A percentile compares a stretch with the other conserved stretches of the same genome.
These are phyloP conservation scores for Jamesozyma piceae DNA, from an alignment of 805 yeast species.

Conservation along the genomic window DNA sequence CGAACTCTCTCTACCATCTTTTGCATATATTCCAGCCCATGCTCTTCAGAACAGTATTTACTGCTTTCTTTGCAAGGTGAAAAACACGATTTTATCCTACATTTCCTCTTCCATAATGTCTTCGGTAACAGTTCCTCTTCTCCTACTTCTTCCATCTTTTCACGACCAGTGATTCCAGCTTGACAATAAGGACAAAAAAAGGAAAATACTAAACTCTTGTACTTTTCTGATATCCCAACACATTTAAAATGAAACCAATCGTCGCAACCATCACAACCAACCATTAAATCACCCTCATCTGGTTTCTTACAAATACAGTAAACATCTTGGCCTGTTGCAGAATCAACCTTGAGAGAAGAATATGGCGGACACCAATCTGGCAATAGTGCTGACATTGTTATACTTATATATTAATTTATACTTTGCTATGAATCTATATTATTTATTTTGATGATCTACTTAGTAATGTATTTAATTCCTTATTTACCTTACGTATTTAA, in stretches of 20 bases:
- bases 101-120: conserved; percentile 68
- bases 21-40: conserved; percentile 39
- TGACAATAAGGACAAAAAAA: conserved; percentile 72
- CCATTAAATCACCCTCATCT: conserved; percentile 77
- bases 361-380: conserved; percentile 30
- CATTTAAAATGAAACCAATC: conserved; percentile 90
- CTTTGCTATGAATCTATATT: too few species aligned
- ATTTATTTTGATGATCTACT: not conserved
- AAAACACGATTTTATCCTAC: conserved; percentile 51
- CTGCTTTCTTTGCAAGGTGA: conserved; percentile 32
- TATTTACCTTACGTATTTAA: not conserved
- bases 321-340: conserved; percentile 43
- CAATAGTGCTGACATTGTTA: conserved; percentile 6
- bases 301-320: conserved; percentile 73
- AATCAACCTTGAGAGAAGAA: conserved; percentile 15
- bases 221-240: conserved; percentile 45
- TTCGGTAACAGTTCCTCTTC: conserved; percentile 29
- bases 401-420: not conserved
- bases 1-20: conserved; percentile 3
- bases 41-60: conserved; percentile 68
- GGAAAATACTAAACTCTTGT: conserved; percentile 47
- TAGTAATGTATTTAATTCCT: not conserved
- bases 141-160: not conserved
- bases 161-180: conserved; percentile 32
- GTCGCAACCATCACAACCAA: conserved; percentile 91